phyloP scores from a whole-genome alignment of 139 green algal species.

The Chlorella sp. region DNA sequence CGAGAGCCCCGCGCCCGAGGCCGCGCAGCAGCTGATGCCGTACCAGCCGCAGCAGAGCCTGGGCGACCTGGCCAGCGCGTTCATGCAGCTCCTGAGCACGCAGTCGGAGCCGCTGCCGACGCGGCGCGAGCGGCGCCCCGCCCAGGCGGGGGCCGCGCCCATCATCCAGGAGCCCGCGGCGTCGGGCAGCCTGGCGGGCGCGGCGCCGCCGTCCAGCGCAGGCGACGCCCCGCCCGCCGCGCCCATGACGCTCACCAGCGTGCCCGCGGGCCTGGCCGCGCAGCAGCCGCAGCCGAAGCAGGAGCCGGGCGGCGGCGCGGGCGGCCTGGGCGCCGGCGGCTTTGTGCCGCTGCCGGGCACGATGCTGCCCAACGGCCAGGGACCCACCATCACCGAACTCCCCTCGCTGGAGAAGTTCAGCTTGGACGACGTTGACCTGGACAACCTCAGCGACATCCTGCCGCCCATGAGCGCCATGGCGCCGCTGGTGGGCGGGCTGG shows the following conservation, averaged over 20 bases:
- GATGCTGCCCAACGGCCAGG: neutral
- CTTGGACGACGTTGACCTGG: conserved; percentile 10
- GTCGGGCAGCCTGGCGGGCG: neutral
- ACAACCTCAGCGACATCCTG: conserved; percentile 16
- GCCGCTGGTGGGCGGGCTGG: no score
- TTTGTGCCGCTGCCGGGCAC: conserved; percentile 9
- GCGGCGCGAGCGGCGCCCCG: neutral
- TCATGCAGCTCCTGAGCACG: conserved; percentile 40
- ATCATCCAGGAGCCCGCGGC: neutral
- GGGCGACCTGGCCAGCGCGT: conserved; percentile 36
- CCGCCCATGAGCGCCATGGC: neutral
- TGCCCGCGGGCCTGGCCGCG: neutral
- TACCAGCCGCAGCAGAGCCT: conserved; percentile 27
- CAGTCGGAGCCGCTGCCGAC: neutral
- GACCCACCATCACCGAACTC: conserved; percentile 24
- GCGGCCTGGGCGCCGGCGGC: neutral
- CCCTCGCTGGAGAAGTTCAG: conserved; percentile 12
- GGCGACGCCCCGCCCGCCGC: neutral
- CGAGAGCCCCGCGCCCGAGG: neutral
- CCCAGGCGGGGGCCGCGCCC: neutral
- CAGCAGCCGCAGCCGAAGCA: conserved; percentile 5
- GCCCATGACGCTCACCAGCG: conserved; percentile 6
- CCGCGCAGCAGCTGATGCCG: conserved; percentile 11
- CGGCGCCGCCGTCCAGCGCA: neutral
- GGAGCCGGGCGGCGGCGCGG: neutral